These are phyloP conservation scores for Neofusicoccum cordaticola DNA, from an alignment of 2,329 filamentous ascomycete species.

Conservation along the genomic window DNA sequence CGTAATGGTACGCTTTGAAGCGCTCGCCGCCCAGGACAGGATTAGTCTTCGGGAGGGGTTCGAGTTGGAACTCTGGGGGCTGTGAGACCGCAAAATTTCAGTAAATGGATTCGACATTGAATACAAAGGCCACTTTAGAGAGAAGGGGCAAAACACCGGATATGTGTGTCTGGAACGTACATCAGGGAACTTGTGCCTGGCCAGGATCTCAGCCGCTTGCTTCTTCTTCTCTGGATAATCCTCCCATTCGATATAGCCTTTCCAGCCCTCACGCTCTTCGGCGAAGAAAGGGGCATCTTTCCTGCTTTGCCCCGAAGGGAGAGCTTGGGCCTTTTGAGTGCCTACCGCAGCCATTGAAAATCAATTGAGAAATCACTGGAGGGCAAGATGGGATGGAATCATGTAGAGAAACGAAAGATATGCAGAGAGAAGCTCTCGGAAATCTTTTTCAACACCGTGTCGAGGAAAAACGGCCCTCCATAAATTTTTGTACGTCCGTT, in stretches of 20 bases:
- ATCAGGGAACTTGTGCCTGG: slow-evolving; percentile 50
- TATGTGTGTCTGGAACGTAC: slow-evolving; percentile 21
- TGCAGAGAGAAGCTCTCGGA: too few species aligned
- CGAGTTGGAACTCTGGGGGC: slow-evolving; percentile 45
- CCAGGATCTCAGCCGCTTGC: slow-evolving; percentile 55
- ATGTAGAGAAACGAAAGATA: too few species aligned
- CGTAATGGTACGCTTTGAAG: slow-evolving; percentile 48
- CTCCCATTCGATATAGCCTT: slow-evolving; percentile 67
- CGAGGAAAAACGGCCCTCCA: too few species aligned
- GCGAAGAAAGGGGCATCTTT: slow-evolving; percentile 30
- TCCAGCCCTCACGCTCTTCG: slow-evolving; percentile 48
- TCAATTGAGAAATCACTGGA: not conserved
- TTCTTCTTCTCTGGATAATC: slow-evolving; percentile 66
- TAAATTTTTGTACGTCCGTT: too few species aligned
- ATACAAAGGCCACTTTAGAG: too few species aligned
- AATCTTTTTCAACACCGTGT: too few species aligned
- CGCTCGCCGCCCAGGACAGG: slow-evolving; percentile 45
- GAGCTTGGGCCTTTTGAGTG: too few species aligned
- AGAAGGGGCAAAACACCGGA: too few species aligned
- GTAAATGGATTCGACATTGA: too few species aligned
- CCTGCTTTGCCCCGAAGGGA: not conserved
- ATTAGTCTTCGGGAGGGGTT: slow-evolving; percentile 42
- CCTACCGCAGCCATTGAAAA: not conserved
- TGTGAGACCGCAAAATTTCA: slow-evolving; percentile 1
- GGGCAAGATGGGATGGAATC: too few species aligned